Evolutionary conservation across 768 basidiomycete genomes (phyloP), one percentile per base, ranked within the genome.

Genomic region (Pleurotus citrinopileatus): DNA sequence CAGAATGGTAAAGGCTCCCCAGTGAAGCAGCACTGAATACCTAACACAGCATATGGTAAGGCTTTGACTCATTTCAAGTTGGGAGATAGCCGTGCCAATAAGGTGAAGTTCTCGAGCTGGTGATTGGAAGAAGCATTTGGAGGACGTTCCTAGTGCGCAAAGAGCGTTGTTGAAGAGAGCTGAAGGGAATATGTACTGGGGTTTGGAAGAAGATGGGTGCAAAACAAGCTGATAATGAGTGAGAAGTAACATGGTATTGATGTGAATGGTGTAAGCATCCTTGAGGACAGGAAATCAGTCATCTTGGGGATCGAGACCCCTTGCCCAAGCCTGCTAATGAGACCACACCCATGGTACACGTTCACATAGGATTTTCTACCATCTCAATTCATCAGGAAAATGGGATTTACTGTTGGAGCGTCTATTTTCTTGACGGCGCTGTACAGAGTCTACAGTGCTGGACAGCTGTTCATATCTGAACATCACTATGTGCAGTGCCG

Each of bases 1-100:
- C 10, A 43, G 32, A 5, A 60, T 42, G 13, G 15, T 8, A 17
- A 47, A 46, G 3, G 54, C 42, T 15, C 56, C 56, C 57, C 59
- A 60, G 37, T 60, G 57, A 8, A 25, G 4, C 0, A 46, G 54
- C 1, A 25, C 45, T n/a, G 45, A 27, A 28, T 6, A 42, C n/a
- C 53, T 44, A 26, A 37, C 12, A 2, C 22, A 25, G 19, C 15
- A 10, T 9, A 52, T 37, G 1, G 2, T 25, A n/a, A 17, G 23
- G 34, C 13, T 15, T 7, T 52, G 25, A 8, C 13, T 4, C 15
- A 20, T 17, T 17, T 2, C 29, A 8, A 23, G 15, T 6, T 12
- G n/a, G 6, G 37, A 34, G 3, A 28, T 10, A 3, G 17, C 23
- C 5, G 20, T 29, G 8, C 45, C 45, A 12, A 47, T 47, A 1